A percentile compares a stretch with the other conserved stretches of the same genome.
Evolutionary conservation across 441 rosid species (phyloP).

Genomic region (Hura crepitans): DNA sequence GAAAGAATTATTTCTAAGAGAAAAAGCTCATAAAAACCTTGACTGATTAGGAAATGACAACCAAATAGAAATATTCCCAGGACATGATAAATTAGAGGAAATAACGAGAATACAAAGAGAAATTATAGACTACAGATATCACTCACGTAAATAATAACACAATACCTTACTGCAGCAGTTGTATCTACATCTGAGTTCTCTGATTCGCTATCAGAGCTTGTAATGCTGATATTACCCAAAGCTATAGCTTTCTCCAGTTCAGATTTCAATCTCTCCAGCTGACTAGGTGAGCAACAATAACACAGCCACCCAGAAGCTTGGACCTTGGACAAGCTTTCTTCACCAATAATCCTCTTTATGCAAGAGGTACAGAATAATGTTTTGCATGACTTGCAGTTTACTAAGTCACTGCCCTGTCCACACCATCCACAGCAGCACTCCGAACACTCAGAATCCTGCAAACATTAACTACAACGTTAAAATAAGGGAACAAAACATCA

Average conservation of each 20-base stretch:
- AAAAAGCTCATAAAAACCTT: too few relatives aligned
- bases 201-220: slow-evolving; percentile 78
- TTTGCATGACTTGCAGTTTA: slow-evolving; percentile 81
- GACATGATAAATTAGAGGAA: background rate
- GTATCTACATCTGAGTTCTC: slow-evolving; percentile 64
- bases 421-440: slow-evolving; percentile 96
- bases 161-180: slow-evolving; percentile 53
- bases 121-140: background rate
- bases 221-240: slow-evolving; percentile 36
- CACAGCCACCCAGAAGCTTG: slow-evolving; percentile 83
- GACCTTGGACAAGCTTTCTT: slow-evolving; percentile 58
- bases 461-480: slow-evolving; percentile 21
- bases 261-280: slow-evolving; percentile 55
- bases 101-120: background rate
- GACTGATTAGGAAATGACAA: background rate
- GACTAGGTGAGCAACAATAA: slow-evolving; percentile 77
- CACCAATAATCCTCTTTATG: slow-evolving; percentile 78
- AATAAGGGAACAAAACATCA: background rate
- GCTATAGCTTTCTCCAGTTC: slow-evolving; percentile 76
- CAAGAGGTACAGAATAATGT: slow-evolving; percentile 68
- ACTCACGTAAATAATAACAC: slow-evolving; percentile 8
- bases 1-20: too few relatives aligned
- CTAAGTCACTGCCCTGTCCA: slow-evolving; percentile 61
- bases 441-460: slow-evolving; percentile 64
- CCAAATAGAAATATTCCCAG: background rate